These are phyloP conservation scores for Zygotorulaspora sp. DNA, from an alignment of 805 yeast species.

Conservation along the genomic window DNA sequence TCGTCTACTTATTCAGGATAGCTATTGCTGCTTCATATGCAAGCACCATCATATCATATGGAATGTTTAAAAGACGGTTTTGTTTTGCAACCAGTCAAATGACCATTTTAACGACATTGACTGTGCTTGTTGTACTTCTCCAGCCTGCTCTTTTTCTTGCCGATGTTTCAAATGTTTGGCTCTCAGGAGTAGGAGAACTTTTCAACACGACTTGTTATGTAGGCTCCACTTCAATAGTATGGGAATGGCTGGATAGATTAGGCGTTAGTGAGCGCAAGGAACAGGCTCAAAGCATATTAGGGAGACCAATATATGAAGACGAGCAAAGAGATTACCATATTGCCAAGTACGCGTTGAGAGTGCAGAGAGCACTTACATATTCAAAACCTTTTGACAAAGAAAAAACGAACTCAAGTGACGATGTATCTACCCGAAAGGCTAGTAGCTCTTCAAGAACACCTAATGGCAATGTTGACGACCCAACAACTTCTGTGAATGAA, in stretches of 20 bases:
- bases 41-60: conserved; percentile 53
- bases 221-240: conserved; percentile 65
- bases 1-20: conserved; percentile 67
- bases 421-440: conserved; percentile 1
- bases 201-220: conserved; percentile 70
- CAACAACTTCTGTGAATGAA: no score
- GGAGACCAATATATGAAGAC: conserved; percentile 70
- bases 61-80: conserved; percentile 47
- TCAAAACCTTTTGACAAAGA: conserved; percentile 11
- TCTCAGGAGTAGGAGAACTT: conserved; percentile 66
- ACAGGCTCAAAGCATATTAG: conserved; percentile 69
- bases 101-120: conserved; percentile 51
- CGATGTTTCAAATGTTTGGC: conserved; percentile 72
- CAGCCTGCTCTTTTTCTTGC: conserved; percentile 71
- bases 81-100: conserved; percentile 44
- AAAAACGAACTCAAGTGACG: conserved; percentile 8
- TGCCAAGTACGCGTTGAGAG: conserved; percentile 29
- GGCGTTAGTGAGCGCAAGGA: conserved; percentile 50
- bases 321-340: conserved; percentile 39
- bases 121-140: conserved; percentile 51
- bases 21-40: conserved; percentile 67
- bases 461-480: background rate
- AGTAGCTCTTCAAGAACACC: background rate
- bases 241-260: conserved; percentile 81
- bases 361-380: conserved; percentile 27